Evolutionary conservation across 306 rosid species (phyloP), one percentile per base, ranked within the genome.

Genomic region (Cucurbita ficifolia): DNA sequence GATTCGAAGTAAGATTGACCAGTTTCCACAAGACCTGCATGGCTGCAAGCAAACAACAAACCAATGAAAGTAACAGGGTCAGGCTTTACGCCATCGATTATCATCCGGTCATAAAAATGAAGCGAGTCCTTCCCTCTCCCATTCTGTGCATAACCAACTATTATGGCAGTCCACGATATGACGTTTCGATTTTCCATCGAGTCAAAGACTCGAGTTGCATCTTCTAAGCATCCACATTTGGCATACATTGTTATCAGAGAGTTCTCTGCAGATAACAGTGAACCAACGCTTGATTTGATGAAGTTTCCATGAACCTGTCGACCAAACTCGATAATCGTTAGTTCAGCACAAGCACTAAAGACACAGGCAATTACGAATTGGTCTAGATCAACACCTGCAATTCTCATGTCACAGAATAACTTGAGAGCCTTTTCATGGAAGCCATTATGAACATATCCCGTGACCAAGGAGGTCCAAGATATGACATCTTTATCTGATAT

Each of bases 21-120:
- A 48, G 83, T 84, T 18, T 86, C 84, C 76, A 85, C 85, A 50
- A 88, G 91, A 78, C 98, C 96, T 64, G 93, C 90, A 80, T 90
- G 98, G 86, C 98, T 92, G 56, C 96, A 92, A 78, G 96, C 98
- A 87, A 92, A 92, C 75, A 92, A 71, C 62, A 92, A 83, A 60
- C 98, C 98, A 53, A 90, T 87, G 65, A 92, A 92, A 19, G 96
- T 90, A 74, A 92, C 85, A 80, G 85, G 86, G 76, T 92, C 96
- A 4, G 98, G 98, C 76, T 82, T 78, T 76, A 77, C 84, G 65
- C 88, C 96, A 69, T 87, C 75, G 10, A 83, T 83, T 81, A 88
- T 82, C 97, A 93, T 90, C 45, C 82, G 83, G 70, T 88, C 77
- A 51, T 93, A 93, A 78, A 93, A 88, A 67, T 79, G 78, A 56